Percentiles rank a stretch among this genome's conserved stretches.
Evolutionary conservation across 2,329 filamentous ascomycete species (phyloP).

Genomic region (Diaporthe citri): DNA sequence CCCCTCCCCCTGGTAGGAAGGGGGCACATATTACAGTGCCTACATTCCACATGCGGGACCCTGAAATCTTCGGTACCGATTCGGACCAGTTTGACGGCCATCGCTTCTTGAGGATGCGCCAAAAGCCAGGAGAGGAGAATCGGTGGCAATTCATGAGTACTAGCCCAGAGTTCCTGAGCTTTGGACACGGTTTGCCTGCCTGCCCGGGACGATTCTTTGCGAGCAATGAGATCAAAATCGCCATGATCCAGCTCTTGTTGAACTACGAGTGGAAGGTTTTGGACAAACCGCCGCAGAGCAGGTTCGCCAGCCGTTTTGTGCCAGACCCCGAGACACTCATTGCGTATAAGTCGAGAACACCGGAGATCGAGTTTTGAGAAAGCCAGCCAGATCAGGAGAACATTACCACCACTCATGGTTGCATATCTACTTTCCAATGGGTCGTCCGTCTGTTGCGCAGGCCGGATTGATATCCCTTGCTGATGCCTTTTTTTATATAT

Average conservation of each 20-base stretch:
- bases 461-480: too few relatives aligned
- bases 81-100: constrained; percentile 16
- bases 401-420: neutral
- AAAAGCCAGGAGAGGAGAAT: constrained; percentile 27
- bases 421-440: too few relatives aligned
- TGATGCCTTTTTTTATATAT: too few relatives aligned
- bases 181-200: constrained; percentile 56
- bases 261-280: constrained; percentile 43
- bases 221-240: constrained; percentile 53
- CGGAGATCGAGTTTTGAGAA: constrained; percentile 7
- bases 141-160: constrained; percentile 55
- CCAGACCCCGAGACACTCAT: constrained; percentile 12
- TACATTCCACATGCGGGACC: constrained; percentile 9
- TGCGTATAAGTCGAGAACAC: constrained; percentile 6
- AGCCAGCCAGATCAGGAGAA: neutral
- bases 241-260: constrained; percentile 47
- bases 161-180: constrained; percentile 49
- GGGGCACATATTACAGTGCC: constrained; percentile 1
- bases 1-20: too few relatives aligned
- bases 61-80: neutral
- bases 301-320: neutral
- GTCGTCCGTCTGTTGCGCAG: too few relatives aligned
- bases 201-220: constrained; percentile 55
- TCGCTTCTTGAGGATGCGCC: constrained; percentile 8
- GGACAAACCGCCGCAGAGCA: constrained; percentile 10